These are phyloP conservation scores for Deinandra increscens DNA, from an alignment of 129 eudicot genomes.

Conservation along the genomic window DNA sequence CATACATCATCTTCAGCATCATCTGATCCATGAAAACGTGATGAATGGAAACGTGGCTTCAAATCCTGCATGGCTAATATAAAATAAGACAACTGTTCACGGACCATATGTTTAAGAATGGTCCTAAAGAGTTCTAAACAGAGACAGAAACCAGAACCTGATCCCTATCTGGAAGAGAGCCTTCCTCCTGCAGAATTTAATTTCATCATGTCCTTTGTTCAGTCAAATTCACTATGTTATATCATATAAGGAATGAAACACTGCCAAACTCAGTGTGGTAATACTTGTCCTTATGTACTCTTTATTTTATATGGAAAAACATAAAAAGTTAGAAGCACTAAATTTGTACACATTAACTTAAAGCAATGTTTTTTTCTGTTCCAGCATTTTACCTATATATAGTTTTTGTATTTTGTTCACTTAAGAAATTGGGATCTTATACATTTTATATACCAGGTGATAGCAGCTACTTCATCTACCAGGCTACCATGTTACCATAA, in stretches of 20 bases:
- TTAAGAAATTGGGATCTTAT: neutral
- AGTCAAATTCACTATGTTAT: no score
- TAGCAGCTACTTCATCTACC: slow-evolving; percentile 6
- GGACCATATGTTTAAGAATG: slow-evolving; percentile 4
- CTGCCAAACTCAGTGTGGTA: no score
- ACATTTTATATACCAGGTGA: neutral
- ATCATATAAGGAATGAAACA: no score
- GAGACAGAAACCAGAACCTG: slow-evolving; percentile 57
- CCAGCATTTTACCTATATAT: no score
- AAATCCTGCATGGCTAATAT: slow-evolving; percentile 60
- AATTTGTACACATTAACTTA: no score
- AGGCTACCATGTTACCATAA: slow-evolving; percentile 1
- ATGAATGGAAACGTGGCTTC: slow-evolving; percentile 95
- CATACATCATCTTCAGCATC: slow-evolving; percentile 93
- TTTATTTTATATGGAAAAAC: no score
- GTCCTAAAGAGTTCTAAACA: slow-evolving; percentile 18
- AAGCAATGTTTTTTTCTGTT: no score
- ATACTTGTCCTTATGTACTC: no score
- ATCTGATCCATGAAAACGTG: slow-evolving; percentile 96
- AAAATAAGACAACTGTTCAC: slow-evolving; percentile 14
- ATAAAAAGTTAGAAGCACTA: no score
- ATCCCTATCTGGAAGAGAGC: slow-evolving; percentile 90
- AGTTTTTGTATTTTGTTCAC: neutral
- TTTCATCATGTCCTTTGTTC: slow-evolving; percentile 9
- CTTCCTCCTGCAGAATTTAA: slow-evolving; percentile 67